These are phyloP conservation scores for Coniella lustricola DNA, from an alignment of 2,329 filamentous ascomycete genomes.

Conservation along the genomic window DNA sequence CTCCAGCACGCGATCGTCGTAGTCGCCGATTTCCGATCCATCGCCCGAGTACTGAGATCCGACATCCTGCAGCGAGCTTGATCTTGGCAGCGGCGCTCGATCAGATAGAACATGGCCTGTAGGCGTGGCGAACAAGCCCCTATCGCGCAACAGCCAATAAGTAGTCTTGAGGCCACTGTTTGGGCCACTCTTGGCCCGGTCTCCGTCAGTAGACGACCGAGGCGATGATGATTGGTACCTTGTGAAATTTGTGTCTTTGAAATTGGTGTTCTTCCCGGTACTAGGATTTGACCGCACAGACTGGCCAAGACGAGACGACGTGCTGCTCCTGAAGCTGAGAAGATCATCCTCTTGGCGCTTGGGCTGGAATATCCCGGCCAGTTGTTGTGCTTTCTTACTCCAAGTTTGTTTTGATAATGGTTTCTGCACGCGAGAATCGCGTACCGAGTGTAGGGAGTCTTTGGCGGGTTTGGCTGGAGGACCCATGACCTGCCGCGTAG, in stretches of 20 bases:
- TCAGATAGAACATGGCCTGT: constrained; percentile 14
- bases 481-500: constrained; percentile 12
- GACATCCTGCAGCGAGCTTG: background rate
- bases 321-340: constrained; percentile 16
- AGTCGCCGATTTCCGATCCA: constrained; percentile 9
- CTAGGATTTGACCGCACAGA: constrained; percentile 11
- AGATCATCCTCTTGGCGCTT: constrained; percentile 15
- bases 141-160: constrained; percentile 14
- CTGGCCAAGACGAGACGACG: constrained; percentile 12
- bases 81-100: constrained; percentile 8
- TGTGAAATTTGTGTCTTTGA: constrained; percentile 10
- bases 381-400: constrained; percentile 13
- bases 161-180: constrained; percentile 14
- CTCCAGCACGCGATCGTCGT: constrained; percentile 13
- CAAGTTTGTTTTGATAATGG: constrained; percentile 6
- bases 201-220: constrained; percentile 13
- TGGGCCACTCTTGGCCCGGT: constrained; percentile 7
- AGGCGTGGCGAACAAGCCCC: constrained; percentile 14
- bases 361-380: constrained; percentile 11
- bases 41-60: constrained; percentile 14
- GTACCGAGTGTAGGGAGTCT: constrained; percentile 15
- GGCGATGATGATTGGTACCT: constrained; percentile 15
- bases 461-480: constrained; percentile 14
- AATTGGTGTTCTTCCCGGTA: constrained; percentile 13
- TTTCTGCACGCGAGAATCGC: constrained; percentile 11